Evolutionary conservation across 1,139 yeast species (phyloP).

Genomic region (Geotrichum australiense): DNA sequence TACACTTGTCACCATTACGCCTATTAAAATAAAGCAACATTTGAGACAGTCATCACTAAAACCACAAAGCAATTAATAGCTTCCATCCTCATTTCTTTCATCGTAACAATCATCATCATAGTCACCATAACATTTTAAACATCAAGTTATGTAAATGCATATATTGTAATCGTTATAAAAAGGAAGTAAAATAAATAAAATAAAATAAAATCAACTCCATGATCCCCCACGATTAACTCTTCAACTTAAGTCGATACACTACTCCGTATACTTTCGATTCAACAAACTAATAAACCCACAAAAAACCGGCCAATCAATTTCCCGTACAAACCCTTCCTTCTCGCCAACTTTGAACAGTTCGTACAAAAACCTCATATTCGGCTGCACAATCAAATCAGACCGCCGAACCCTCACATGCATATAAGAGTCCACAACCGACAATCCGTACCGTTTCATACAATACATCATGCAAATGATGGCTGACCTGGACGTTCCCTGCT

Average conservation of each 20-base stretch:
- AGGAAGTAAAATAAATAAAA: too few relatives aligned
- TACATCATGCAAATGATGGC: slow-evolving; percentile 8
- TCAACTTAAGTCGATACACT: not conserved
- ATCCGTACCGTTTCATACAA: not conserved
- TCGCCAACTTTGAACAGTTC: slow-evolving; percentile 5
- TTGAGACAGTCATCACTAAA: too few relatives aligned
- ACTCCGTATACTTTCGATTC: slow-evolving; percentile 1
- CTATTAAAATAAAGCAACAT: too few relatives aligned
- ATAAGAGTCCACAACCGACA: slow-evolving; percentile 4
- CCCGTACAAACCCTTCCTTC: not conserved
- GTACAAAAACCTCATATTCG: slow-evolving; percentile 7
- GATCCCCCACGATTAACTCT: too few relatives aligned
- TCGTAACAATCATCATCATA: too few relatives aligned
- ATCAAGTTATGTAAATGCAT: too few relatives aligned
- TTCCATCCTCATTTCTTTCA: too few relatives aligned
- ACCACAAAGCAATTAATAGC: too few relatives aligned
- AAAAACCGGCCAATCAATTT: slow-evolving; percentile 6
- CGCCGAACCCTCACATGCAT: slow-evolving; percentile 8
- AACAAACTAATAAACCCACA: not conserved
- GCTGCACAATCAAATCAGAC: slow-evolving; percentile 5
- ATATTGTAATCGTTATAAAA: too few relatives aligned
- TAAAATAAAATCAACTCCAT: too few relatives aligned
- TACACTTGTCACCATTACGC: too few relatives aligned
- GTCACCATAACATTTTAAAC: too few relatives aligned
- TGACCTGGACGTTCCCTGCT: slow-evolving; percentile 6